Evolutionary conservation across 106 monocot species (phyloP), one percentile per base, ranked within the genome.

Genomic region (Dendrobium huoshanense): DNA sequence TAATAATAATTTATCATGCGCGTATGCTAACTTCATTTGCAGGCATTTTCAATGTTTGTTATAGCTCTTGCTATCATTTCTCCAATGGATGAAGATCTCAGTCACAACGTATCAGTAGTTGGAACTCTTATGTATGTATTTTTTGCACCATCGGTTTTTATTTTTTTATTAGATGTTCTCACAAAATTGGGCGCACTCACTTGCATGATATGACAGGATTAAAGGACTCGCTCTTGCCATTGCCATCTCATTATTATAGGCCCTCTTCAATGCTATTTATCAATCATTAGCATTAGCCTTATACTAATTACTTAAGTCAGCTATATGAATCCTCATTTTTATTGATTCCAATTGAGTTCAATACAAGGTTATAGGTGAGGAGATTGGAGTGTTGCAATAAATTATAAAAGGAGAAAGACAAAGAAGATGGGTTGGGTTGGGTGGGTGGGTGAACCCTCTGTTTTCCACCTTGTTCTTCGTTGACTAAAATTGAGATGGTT

Each of bases 11-110:
- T 65, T 65, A 24, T 65, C 10, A 8, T 65, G 7, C 25, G 2
- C 25, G 25, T 24, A 24, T 25, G 9, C 64, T 65, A 65, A 65
- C 64, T 65, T 65, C 6, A 65, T 81, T 40, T 84, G 80, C 88
- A 95, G 95, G 91, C 91, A 25, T 79, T 81, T 48, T 92, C 95
- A 19, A 95, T 95, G 95, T 91, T 93, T 67, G 79, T 93, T 42
- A 83, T 93, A 67, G 91, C 87, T 67, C 89, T 84, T 81, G 84
- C 89, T 45, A 87, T 95, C 44, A 88, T 85, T 79, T 86, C 83
- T 77, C 88, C 88, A 65, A 51, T 88, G 27, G 86, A 92, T 84
- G 93, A 86, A 82, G 82, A 76, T 25, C 72, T 86, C 13, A 77
- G 89, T 51, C 86, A 93, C 65, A 82, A 25, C 48, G 45, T 95